Base-by-base conservation (phyloP, 257 asterid genomes). In the Gardenia jasminoides region DNA sequence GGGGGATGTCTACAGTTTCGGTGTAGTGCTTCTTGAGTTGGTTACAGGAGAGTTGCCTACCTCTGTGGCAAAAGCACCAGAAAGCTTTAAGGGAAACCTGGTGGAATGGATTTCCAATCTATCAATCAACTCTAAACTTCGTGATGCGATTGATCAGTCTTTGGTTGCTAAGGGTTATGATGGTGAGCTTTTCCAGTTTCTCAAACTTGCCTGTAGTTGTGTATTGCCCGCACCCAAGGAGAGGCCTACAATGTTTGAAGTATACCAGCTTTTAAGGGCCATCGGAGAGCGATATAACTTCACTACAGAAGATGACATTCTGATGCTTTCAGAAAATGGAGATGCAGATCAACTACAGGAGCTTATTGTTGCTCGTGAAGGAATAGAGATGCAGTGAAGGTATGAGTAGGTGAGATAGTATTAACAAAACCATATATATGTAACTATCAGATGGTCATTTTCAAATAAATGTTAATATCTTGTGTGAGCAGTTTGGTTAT, bases 1-100 rank as follows among this genome's bases (percentile, higher is more conserved):
- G 84, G 98, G 98, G 10, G 98, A 94, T 44, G 97, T 94, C 33
- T 94, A 85, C 77, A 94, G 98, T 70, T 92, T 92, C 2, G 98
- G 97, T 11, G 97, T 94, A 2, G 97, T 94, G 78, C 97, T 94
- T 50, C 88, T 94, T 8, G 97, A 94, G 91, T 76, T 94, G 70
- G 97, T 89, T 33, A 92, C 96, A 0, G 88, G 96, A 20, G 97
- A 94, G 84, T 82, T 31, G 76, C 92, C 97, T 0, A 91, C 90
- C 20, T 47, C 22, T 33, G 96, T 88, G 64, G 54, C 89, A 70
- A 89, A 81, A 78, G 97, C 96, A 31, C 92, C 92, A 0, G 97
- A 94, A 77, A 84, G 82, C 84, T 94, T 94, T 59, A 91, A 87
- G 80, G 97, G 97, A n/a, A 92, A 83, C 72, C 86, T 94, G 65